Base-by-base conservation (phyloP, 2,329 filamentous ascomycete species). In the Ophiostoma triangulosporum region DNA sequence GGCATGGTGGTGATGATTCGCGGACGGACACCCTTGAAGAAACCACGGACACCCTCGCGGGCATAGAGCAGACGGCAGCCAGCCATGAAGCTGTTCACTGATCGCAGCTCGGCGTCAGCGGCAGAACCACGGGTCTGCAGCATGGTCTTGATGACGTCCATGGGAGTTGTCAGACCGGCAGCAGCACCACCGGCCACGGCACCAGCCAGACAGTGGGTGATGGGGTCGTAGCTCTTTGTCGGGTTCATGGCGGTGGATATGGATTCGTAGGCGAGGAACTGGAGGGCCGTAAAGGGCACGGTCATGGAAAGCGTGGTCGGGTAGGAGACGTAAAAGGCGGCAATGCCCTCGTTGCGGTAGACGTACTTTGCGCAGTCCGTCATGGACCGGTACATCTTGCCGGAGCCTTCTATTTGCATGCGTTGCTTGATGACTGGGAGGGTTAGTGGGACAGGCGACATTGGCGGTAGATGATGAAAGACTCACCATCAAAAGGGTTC, bases 301-400 rank as follows among this genome's bases (percentile, higher is more conserved):
- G 93, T 97, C 93, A 98, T 98, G 64, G 88, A 95, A 27, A 98
- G 75, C 2, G 93, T 98, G 20, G 93, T 98, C 15, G 93, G 93
- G 68, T 98, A 98, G 24, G 93, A 98, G 62, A 98, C 84, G 73
- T 98, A 98, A 72, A 98, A 98, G 53, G 93, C 91, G 51, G 82
- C 79, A 46, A 97, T 68, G 52, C 93, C 93, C 70, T 98, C 93
- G 51, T 81, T 84, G 63, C 77, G 81, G 71, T 95, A 95, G 57
- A 98, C 85, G 60, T 88, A 84, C 65, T 77, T 81, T 54, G 91
- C 91, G 73, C 93, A 98, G 65, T 96, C 85, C 54, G 77, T 67
- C 70, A 97, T 84, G 22, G 86, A 89, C 62, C 83, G 84, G 72
- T 97, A 95, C 72, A 84, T 81, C 61, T 78, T 80, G 60, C 83